Conservation (phyloP, 768 basidiomycete genomes). For the Termitomyces sp. region DNA sequence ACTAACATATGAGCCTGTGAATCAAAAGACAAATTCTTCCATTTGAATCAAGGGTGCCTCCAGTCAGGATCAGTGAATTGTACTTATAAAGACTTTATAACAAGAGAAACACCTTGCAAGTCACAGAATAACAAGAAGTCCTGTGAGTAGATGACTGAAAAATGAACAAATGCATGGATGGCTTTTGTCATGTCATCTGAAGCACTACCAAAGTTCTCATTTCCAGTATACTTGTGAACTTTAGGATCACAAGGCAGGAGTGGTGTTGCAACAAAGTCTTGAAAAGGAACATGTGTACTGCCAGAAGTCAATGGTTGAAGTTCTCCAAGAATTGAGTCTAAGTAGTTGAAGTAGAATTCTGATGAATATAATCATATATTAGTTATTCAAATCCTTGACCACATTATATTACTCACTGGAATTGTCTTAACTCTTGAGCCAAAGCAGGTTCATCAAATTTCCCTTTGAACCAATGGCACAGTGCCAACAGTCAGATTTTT, state of each 20-base stretch:
- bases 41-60: no score
- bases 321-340: conserved; percentile 2
- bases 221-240: background rate
- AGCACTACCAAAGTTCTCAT: background rate
- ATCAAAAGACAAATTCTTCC: no score
- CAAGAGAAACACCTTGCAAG: background rate
- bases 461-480: no score
- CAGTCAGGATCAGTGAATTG: background rate
- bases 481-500: no score
- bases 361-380: no score
- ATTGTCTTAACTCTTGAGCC: no score
- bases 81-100: background rate
- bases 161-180: conserved; percentile 15
- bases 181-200: conserved; percentile 17
- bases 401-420: no score
- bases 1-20: conserved; percentile 14
- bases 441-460: no score
- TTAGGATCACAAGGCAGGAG: background rate
- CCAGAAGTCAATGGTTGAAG: background rate
- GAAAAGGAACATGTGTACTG: conserved; percentile 9
- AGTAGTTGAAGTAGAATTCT: background rate
- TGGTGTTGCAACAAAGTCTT: conserved; percentile 9
- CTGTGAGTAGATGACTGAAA: background rate
- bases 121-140: conserved; percentile 19
- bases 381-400: no score